phyloP scores from a whole-genome alignment of 805 yeast species.

The Martiniozyma abietophila region DNA sequence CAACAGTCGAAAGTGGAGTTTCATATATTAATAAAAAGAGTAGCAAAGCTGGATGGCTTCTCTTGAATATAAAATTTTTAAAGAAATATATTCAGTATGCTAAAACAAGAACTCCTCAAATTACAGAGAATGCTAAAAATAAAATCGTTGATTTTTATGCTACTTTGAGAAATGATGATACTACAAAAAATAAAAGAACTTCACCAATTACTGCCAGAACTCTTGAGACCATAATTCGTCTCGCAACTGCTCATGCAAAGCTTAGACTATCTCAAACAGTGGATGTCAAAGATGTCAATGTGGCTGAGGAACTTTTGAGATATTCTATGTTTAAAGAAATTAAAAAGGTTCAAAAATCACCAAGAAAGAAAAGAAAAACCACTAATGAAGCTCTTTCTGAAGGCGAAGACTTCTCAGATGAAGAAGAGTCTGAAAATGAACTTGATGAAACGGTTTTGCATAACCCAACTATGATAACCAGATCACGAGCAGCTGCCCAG shows the following conservation, averaged over 20 bases:
- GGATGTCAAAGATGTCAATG: constrained; percentile 67
- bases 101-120: constrained; percentile 76
- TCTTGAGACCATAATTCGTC: constrained; percentile 86
- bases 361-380: constrained; percentile 30
- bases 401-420: constrained; percentile 13
- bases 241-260: constrained; percentile 94
- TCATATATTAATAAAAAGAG: constrained; percentile 17
- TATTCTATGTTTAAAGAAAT: constrained; percentile 77
- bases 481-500: constrained; percentile 8
- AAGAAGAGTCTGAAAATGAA: constrained; percentile 12
- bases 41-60: constrained; percentile 33
- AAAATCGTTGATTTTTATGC: constrained; percentile 76
- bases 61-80: constrained; percentile 68
- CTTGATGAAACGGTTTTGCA: constrained; percentile 10
- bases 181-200: constrained; percentile 57
- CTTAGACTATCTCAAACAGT: constrained; percentile 76
- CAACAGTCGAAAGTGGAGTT: constrained; percentile 47
- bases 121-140: constrained; percentile 69
- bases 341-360: constrained; percentile 26
- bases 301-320: constrained; percentile 78
- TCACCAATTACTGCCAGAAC: constrained; percentile 99
- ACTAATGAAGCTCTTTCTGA: constrained; percentile 6
- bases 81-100: constrained; percentile 93
- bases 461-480: constrained; percentile 10
- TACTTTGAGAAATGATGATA: constrained; percentile 66